Evolutionary conservation across 495 filamentous ascomycete species (phyloP), one percentile per base, ranked within the genome.

Genomic region (Jackrogersella minutella): DNA sequence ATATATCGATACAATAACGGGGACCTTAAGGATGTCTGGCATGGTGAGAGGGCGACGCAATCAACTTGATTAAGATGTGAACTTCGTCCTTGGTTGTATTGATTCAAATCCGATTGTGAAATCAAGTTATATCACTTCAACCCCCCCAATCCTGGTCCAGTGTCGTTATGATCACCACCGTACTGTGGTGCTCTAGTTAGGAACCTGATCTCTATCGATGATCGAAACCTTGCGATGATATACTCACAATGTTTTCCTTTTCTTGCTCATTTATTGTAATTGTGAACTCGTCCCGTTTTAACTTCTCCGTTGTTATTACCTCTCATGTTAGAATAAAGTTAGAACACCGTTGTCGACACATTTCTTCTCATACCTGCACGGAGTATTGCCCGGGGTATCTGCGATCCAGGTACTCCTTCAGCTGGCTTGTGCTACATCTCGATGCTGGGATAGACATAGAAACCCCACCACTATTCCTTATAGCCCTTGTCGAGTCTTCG

Each of bases 321-420:
- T 19, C 52, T 13, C 14, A 43, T 43, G 6, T 33, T 11, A 50
- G 19, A 46, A 10, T 11, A 46, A 10, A n/a, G 16, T 19, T 22
- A 24, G 17, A 17, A 44, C 17, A 44, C 5, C 11, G 11, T 30
- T 28, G 9, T 47, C 8, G 17, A 50, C 5, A 0, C 11, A 31
- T 13, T 13, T 6, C 19, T 17, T 33, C 36, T 14, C 52, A 43
- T 56, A 56, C 52, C 52, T 56, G 21, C 9, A 56, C 52, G 9
- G 52, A 56, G 36, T 56, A 40, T 43, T 40, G 52, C 19, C 52
- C 52, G 11, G 37, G 52, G 43, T 56, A 56, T 2, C 22, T 43
- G 6, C 24, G 36, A 43, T 56, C 53, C 3, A 57, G 39, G 14
- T 44, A 57, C 13, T 28, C n/a, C 14, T 57, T 57, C 14, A 57